phyloP scores from a whole-genome alignment of 177 flowering plant species.

The Telopea speciosissima region DNA sequence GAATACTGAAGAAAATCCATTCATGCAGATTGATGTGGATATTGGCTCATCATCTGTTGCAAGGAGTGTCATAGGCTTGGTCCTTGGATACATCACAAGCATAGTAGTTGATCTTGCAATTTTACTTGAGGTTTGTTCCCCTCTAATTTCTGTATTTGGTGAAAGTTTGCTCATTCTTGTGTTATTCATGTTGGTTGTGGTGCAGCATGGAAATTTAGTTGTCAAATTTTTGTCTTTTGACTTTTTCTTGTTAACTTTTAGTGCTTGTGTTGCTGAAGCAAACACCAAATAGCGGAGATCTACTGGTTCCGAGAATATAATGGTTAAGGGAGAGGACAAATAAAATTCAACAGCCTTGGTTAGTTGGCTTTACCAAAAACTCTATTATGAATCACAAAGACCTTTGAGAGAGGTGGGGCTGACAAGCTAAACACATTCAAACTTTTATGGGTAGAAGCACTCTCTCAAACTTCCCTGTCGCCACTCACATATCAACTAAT shows the following conservation, averaged over 20 bases:
- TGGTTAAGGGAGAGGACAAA: not conserved
- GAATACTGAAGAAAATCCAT: not conserved
- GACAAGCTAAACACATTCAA: too few relatives aligned
- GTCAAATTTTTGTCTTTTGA: not conserved
- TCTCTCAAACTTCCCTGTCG: too few relatives aligned
- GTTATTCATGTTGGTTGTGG: not conserved
- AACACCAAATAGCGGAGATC: not conserved
- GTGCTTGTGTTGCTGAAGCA: not conserved
- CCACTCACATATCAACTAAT: too few relatives aligned
- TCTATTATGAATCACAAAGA: not conserved
- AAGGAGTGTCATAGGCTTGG: constrained; percentile 76
- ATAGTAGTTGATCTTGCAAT: constrained; percentile 92
- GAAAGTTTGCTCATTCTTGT: not conserved
- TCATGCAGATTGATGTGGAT: constrained; percentile 88
- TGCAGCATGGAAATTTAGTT: not conserved
- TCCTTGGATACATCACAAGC: constrained; percentile 93
- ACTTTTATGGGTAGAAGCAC: too few relatives aligned
- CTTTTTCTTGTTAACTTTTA: not conserved
- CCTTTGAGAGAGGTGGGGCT: not conserved
- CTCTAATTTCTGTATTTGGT: not conserved
- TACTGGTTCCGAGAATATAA: not conserved
- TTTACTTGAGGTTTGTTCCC: constrained; percentile 67
- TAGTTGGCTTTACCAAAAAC: not conserved
- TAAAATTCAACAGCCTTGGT: not conserved
- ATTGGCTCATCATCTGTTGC: constrained; percentile 99